phyloP scores from a whole-genome alignment of 2,329 filamentous ascomycete genomes.

The Penicillium occitanis region DNA sequence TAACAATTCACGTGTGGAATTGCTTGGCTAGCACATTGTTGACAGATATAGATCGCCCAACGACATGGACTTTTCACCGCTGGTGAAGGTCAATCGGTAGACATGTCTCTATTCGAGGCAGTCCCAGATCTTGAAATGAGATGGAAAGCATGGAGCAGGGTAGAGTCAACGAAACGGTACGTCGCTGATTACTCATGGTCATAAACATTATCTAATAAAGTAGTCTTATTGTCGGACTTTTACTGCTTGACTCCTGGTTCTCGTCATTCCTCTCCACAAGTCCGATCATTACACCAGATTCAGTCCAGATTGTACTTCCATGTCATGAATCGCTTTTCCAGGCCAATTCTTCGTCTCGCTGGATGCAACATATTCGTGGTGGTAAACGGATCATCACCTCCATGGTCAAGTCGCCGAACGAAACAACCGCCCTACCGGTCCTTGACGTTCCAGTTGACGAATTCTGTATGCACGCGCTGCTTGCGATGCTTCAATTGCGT shows the following conservation, averaged over 20 bases:
- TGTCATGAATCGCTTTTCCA: slow-evolving; percentile 49
- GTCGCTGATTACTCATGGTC: too few relatives aligned
- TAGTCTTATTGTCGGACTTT: slow-evolving; percentile 48
- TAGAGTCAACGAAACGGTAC: slow-evolving; percentile 52
- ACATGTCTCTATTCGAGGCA: slow-evolving; percentile 43
- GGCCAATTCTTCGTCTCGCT: slow-evolving; percentile 39
- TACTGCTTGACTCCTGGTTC: slow-evolving; percentile 51
- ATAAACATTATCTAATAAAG: background rate
- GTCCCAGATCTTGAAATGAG: slow-evolving; percentile 47
- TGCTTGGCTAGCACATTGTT: background rate
- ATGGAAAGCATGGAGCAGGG: slow-evolving; percentile 55
- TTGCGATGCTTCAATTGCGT: slow-evolving; percentile 44
- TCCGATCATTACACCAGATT: slow-evolving; percentile 49
- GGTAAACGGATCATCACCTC: slow-evolving; percentile 38
- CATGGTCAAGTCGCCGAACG: slow-evolving; percentile 37
- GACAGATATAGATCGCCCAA: slow-evolving; percentile 41
- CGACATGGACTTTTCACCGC: slow-evolving; percentile 53
- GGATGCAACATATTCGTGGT: slow-evolving; percentile 38
- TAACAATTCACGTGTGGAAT: too few relatives aligned
- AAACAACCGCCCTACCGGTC: slow-evolving; percentile 36
- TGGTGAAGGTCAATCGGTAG: slow-evolving; percentile 46
- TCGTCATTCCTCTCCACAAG: slow-evolving; percentile 50
- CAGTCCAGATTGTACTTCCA: slow-evolving; percentile 48
- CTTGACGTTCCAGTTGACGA: slow-evolving; percentile 36
- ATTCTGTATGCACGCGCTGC: slow-evolving; percentile 39